phyloP scores from a whole-genome alignment of 1,139 yeast species.

The Saccharomyces hybrid region DNA sequence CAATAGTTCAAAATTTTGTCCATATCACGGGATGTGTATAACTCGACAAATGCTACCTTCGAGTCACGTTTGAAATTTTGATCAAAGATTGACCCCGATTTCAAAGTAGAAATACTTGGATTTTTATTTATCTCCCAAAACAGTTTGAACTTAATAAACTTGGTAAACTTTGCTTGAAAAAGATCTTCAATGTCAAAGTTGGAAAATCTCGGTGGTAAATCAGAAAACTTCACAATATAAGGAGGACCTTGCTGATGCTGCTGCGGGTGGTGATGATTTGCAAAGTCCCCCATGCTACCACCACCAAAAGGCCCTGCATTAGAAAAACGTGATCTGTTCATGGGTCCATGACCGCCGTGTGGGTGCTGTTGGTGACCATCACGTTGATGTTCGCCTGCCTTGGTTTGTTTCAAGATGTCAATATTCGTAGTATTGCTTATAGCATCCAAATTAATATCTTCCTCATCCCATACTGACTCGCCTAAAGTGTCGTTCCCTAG shows the following conservation, averaged over 20 bases:
- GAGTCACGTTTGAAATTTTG: conserved; percentile 31
- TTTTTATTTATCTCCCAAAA: conserved; percentile 36
- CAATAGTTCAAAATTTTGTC: conserved; percentile 33
- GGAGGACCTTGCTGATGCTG: conserved; percentile 38
- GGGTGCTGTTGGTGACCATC: neutral
- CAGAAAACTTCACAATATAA: conserved; percentile 47
- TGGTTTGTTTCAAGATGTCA: conserved; percentile 19
- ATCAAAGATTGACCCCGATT: conserved; percentile 24
- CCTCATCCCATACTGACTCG: conserved; percentile 31
- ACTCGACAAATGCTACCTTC: conserved; percentile 58
- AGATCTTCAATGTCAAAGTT: conserved; percentile 32
- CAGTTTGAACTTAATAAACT: conserved; percentile 33
- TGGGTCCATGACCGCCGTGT: neutral
- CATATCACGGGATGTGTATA: conserved; percentile 41
- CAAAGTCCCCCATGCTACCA: conserved; percentile 2
- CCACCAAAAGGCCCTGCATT: conserved; percentile 8
- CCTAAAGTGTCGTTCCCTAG: conserved; percentile 30
- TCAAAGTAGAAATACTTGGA: conserved; percentile 20
- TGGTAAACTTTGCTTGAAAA: conserved; percentile 33
- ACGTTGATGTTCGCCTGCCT: neutral
- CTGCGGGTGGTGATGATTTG: conserved; percentile 4
- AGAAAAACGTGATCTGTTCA: conserved; percentile 3
- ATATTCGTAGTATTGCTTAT: conserved; percentile 24
- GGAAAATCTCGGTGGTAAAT: conserved; percentile 38
- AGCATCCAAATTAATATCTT: conserved; percentile 25